These are phyloP conservation scores for Aspergillus incahuasiensis DNA, from an alignment of 495 filamentous ascomycete species.

Conservation along the genomic window DNA sequence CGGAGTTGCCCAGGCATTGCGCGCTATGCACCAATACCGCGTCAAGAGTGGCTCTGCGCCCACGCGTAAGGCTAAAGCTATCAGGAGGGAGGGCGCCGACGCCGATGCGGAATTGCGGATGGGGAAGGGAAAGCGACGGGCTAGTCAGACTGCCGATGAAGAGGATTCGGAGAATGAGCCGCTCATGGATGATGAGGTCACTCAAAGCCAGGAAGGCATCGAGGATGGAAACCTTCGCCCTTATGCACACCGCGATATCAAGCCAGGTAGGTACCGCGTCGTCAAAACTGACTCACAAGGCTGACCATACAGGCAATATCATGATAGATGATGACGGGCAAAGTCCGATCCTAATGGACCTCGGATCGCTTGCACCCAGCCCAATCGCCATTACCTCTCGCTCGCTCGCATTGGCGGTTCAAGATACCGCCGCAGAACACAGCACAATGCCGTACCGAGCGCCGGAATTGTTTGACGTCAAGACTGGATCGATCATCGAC, in stretches of 20 bases:
- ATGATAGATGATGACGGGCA: constrained; percentile 89
- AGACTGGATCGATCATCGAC: constrained; percentile 86
- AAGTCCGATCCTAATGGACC: constrained; percentile 95
- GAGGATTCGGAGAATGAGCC: constrained; percentile 73
- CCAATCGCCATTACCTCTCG: constrained; percentile 92
- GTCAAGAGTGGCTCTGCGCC: constrained; percentile 53
- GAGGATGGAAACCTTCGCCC: constrained; percentile 67
- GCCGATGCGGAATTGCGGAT: constrained; percentile 60
- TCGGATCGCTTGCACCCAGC: constrained; percentile 83
- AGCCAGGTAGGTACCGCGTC: constrained; percentile 61
- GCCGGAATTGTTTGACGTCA: constrained; percentile 96
- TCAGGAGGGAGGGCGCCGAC: constrained; percentile 54
- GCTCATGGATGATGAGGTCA: constrained; percentile 80
- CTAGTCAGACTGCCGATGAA: constrained; percentile 44
- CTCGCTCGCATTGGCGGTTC: constrained; percentile 82
- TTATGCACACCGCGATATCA: constrained; percentile 96
- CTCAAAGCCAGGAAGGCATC: constrained; percentile 63
- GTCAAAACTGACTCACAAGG: neutral
- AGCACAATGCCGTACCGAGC: constrained; percentile 98
- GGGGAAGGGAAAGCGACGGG: constrained; percentile 46
- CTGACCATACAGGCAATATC: constrained; percentile 67
- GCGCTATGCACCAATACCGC: constrained; percentile 84
- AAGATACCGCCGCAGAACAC: constrained; percentile 93
- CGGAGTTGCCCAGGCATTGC: constrained; percentile 83
- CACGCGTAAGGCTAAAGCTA: constrained; percentile 56